phyloP scores from a whole-genome alignment of 2,329 filamentous ascomycete genomes.

The Elsinoe arachidis region DNA sequence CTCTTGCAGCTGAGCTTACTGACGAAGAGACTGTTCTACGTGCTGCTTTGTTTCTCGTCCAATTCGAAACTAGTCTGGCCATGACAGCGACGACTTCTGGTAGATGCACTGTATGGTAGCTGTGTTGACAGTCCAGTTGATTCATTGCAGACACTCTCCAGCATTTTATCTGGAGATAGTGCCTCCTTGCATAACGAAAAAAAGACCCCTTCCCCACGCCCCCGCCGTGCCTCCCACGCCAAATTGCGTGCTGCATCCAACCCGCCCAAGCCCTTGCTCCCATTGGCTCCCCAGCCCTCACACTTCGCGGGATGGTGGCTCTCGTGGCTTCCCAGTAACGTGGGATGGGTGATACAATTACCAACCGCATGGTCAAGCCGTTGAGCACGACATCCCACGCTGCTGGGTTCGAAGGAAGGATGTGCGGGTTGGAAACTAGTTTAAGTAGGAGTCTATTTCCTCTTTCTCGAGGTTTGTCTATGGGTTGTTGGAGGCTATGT shows the following conservation, averaged over 20 bases:
- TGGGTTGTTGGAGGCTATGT: neutral
- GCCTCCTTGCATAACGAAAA: neutral
- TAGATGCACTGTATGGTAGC: no score
- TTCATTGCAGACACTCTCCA: no score
- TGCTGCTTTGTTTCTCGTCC: no score
- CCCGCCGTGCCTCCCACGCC: neutral
- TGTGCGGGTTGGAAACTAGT: neutral
- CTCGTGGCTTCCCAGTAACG: neutral
- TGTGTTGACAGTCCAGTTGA: no score
- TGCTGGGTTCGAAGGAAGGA: neutral
- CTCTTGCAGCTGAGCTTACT: no score
- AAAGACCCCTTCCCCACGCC: neutral
- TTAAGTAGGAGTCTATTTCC: neutral
- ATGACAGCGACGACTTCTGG: no score
- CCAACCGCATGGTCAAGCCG: neutral
- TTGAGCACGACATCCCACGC: constrained; percentile 8
- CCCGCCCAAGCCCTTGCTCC: neutral
- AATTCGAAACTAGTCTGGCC: no score
- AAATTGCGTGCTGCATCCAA: constrained; percentile 4
- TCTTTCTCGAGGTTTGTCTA: neutral
- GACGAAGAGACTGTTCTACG: no score
- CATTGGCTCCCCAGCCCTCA: neutral
- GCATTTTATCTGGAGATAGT: no score
- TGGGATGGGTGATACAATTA: constrained; percentile 5
- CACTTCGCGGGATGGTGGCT: neutral